These are phyloP conservation scores for Pichia sp. DNA, from an alignment of 1,139 yeast species.

Conservation along the genomic window DNA sequence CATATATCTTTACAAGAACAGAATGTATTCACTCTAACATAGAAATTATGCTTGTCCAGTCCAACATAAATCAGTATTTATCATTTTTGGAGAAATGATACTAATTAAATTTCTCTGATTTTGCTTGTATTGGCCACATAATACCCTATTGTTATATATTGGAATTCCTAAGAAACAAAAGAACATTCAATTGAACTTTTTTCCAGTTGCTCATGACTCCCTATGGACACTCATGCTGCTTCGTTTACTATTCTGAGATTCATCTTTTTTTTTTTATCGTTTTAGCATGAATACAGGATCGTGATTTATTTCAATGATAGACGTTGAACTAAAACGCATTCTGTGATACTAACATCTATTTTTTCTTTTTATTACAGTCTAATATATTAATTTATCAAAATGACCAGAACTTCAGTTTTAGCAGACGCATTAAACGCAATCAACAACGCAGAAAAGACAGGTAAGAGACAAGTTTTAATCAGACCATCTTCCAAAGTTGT, in stretches of 20 bases:
- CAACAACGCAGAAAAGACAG: conserved; percentile 99
- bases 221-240: conserved; percentile 40
- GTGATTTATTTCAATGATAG: background rate
- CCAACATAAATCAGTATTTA: conserved; percentile 4
- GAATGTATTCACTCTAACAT: background rate
- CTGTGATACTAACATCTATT: conserved; percentile 21
- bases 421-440: conserved; percentile 98
- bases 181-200: background rate
- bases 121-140: conserved; percentile 20
- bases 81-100: conserved; percentile 12
- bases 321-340: background rate
- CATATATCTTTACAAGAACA: background rate
- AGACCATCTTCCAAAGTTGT: conserved; percentile 99
- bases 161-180: conserved; percentile 12
- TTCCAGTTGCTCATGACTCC: conserved; percentile 36
- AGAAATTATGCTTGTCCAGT: conserved; percentile 12
- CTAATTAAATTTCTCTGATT: background rate
- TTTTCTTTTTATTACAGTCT: conserved; percentile 2
- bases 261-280: background rate
- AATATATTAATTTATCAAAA: conserved; percentile 33
- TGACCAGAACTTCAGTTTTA: conserved; percentile 98
- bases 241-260: conserved; percentile 10
- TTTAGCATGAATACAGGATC: background rate
- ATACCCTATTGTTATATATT: conserved; percentile 31
- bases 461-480: conserved; percentile 97